Evolutionary conservation across 2,329 filamentous ascomycete genomes (phyloP).

Genomic region (Neonectria hederae): DNA sequence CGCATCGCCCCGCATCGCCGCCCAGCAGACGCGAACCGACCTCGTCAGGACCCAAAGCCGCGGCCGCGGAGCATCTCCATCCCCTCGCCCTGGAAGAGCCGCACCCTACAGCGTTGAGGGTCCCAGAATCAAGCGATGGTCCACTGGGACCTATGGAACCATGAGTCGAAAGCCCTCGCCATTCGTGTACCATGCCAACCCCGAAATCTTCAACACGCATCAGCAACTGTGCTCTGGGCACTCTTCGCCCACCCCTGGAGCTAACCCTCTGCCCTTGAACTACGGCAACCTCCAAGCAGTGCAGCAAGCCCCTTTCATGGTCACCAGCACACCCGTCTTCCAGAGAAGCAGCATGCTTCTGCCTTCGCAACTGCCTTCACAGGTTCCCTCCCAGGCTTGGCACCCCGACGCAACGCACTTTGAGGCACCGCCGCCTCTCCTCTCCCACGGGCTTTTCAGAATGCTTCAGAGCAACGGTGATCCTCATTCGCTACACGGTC

Average conservation of each 20-base stretch:
- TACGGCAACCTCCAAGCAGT: constrained; percentile 64
- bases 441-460: constrained; percentile 78
- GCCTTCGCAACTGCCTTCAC: constrained; percentile 57
- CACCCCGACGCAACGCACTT: constrained; percentile 62
- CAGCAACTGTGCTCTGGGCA: constrained; percentile 59
- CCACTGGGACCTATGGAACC: constrained; percentile 76
- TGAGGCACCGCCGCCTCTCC: constrained; percentile 68
- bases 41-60: constrained; percentile 72
- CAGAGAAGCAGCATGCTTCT: constrained; percentile 68
- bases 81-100: constrained; percentile 73
- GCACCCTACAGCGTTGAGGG: constrained; percentile 77
- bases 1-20: constrained; percentile 73
- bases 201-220: constrained; percentile 67
- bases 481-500: constrained; percentile 71
- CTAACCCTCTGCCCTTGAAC: constrained; percentile 61
- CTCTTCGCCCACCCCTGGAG: constrained; percentile 56
- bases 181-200: constrained; percentile 69
- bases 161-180: constrained; percentile 66
- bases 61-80: constrained; percentile 73
- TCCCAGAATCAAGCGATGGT: constrained; percentile 77
- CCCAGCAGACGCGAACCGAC: constrained; percentile 69
- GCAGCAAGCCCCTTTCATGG: constrained; percentile 65
- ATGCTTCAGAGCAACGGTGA: constrained; percentile 81
- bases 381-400: constrained; percentile 60
- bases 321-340: constrained; percentile 62